These are phyloP conservation scores for Rubia yunnanensis DNA, from an alignment of 257 asterid genomes.

Conservation along the genomic window DNA sequence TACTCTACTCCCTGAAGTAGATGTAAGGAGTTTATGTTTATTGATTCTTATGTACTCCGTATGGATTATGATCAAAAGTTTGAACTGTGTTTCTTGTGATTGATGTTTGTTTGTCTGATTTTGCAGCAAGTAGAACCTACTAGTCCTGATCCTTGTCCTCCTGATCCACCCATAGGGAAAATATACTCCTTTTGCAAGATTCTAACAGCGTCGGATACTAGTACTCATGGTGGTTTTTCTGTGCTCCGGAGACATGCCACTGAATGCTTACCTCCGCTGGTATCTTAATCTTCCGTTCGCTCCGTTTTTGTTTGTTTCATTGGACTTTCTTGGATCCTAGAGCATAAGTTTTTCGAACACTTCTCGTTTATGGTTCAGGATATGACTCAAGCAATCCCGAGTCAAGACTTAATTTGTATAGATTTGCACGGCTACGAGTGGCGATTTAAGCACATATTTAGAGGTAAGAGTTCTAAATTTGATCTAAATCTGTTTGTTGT, in stretches of 20 bases:
- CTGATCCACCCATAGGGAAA: slow-evolving; percentile 48
- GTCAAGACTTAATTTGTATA: slow-evolving; percentile 43
- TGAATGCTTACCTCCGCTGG: slow-evolving; percentile 88
- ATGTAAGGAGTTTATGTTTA: slow-evolving; percentile 38
- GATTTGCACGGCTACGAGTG: slow-evolving; percentile 50
- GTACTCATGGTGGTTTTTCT: slow-evolving; percentile 91
- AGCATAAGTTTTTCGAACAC: neutral
- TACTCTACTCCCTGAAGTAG: slow-evolving; percentile 61
- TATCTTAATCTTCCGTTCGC: slow-evolving; percentile 13
- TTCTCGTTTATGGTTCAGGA: slow-evolving; percentile 31
- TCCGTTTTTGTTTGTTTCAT: neutral
- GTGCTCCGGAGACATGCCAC: slow-evolving; percentile 83
- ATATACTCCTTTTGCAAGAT: slow-evolving; percentile 84
- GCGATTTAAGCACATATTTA: slow-evolving; percentile 52
- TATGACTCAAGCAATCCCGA: slow-evolving; percentile 51
- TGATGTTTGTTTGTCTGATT: slow-evolving; percentile 1
- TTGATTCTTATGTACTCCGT: neutral
- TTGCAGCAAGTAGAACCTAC: slow-evolving; percentile 57
- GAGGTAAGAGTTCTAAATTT: slow-evolving; percentile 27
- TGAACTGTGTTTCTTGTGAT: neutral
- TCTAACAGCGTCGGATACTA: slow-evolving; percentile 84
- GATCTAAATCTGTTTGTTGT: no score
- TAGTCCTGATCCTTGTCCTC: slow-evolving; percentile 29
- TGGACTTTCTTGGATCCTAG: neutral
- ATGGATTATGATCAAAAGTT: neutral